These are phyloP conservation scores for Lactarius sp. DNA, from an alignment of 768 basidiomycete species.

Conservation along the genomic window DNA sequence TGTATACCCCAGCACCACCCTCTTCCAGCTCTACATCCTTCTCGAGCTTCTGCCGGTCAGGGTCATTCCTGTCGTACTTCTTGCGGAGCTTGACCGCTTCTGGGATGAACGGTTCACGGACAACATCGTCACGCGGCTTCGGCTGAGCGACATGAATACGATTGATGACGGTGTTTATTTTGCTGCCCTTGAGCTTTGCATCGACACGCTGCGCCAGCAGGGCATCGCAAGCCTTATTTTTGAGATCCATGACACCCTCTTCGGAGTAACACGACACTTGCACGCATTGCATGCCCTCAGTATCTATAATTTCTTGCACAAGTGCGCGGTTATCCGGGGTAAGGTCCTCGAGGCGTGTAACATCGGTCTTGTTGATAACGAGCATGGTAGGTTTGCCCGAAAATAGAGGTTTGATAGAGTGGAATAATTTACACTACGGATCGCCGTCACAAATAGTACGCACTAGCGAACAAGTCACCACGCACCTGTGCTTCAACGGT, in stretches of 20 bases:
- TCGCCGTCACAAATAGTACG: conserved; percentile 4
- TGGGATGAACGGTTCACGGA: conserved; percentile 85
- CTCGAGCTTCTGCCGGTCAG: conserved; percentile 66
- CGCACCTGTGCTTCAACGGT: conserved; percentile 90
- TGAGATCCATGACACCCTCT: conserved; percentile 96
- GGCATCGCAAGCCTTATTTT: conserved; percentile 92
- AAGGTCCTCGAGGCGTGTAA: conserved; percentile 83
- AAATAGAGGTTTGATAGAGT: conserved; percentile 98
- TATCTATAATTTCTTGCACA: conserved; percentile 81
- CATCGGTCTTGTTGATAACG: conserved; percentile 97
- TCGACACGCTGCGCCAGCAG: conserved; percentile 94
- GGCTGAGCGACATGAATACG: conserved; percentile 95
- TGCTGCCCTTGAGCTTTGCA: conserved; percentile 86
- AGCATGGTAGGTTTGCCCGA: conserved; percentile 87
- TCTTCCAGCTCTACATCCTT: conserved; percentile 80
- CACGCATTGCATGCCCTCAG: conserved; percentile 65
- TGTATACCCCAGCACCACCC: conserved; percentile 89
- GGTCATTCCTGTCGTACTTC: conserved; percentile 86
- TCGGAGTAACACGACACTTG: conserved; percentile 94
- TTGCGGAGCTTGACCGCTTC: conserved; percentile 68
- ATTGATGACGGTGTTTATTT: conserved; percentile 90
- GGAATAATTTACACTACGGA: conserved; percentile 90
- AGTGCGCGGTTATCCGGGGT: conserved; percentile 66
- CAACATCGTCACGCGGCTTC: conserved; percentile 84
- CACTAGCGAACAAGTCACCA: conserved; percentile 7